Conservation (phyloP, 768 basidiomycete species). For the Naganishia vishniacii region DNA sequence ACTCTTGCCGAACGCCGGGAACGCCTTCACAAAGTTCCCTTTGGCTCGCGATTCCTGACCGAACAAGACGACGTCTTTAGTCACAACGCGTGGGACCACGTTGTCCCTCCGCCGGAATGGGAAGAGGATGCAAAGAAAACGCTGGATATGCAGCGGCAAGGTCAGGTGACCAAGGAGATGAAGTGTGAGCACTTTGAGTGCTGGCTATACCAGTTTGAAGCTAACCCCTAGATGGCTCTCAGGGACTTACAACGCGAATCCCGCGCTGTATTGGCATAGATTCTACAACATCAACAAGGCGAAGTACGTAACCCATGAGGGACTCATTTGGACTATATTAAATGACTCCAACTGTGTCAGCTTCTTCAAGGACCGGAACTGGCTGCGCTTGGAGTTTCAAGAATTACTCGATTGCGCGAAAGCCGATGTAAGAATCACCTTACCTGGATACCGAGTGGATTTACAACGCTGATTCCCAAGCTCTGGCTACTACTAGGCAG, state of each 20-base stretch:
- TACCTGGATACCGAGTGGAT: background rate
- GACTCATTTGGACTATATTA: background rate
- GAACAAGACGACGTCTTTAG: conserved; percentile 42
- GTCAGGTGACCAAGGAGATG: conserved; percentile 25
- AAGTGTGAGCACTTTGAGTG: conserved; percentile 9
- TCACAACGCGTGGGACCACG: conserved; percentile 63
- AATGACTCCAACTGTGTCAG: conserved; percentile 50
- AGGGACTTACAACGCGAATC: conserved; percentile 45
- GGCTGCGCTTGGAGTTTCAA: conserved; percentile 92
- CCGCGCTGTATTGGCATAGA: conserved; percentile 64
- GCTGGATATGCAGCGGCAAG: conserved; percentile 23
- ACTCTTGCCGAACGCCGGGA: conserved; percentile 6
- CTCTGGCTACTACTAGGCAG: conserved; percentile 54
- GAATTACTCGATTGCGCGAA: conserved; percentile 70
- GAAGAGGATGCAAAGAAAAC: conserved; percentile 22
- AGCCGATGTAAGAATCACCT: conserved; percentile 54
- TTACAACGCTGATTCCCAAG: background rate
- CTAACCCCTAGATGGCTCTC: background rate
- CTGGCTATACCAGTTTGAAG: background rate
- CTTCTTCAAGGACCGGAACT: conserved; percentile 92
- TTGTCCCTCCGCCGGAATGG: conserved; percentile 58
- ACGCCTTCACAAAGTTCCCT: conserved; percentile 27
- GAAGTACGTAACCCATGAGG: conserved; percentile 28
- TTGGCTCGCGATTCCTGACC: conserved; percentile 40
- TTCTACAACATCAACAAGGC: conserved; percentile 76